phyloP scores from a whole-genome alignment of 495 filamentous ascomycete genomes.

The Sordaria brevicollis region DNA sequence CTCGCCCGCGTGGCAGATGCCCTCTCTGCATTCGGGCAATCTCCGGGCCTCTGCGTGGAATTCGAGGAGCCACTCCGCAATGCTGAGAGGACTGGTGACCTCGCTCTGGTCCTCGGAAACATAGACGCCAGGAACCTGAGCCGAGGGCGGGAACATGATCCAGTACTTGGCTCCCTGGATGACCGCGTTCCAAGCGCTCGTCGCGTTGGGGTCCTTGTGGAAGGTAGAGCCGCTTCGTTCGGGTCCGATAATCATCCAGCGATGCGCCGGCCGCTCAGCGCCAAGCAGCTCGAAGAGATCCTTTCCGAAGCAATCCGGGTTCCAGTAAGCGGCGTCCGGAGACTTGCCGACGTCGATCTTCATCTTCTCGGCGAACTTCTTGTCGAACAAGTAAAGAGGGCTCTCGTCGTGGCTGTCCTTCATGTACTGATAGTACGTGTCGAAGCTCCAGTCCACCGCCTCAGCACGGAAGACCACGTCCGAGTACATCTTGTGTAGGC shows the following conservation, averaged over 20 bases:
- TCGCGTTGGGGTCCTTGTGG: conserved; percentile 67
- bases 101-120: conserved; percentile 89
- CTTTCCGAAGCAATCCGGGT: conserved; percentile 78
- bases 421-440: conserved; percentile 79
- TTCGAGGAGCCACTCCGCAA: conserved; percentile 86
- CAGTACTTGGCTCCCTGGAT: conserved; percentile 90
- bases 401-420: conserved; percentile 72
- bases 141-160: conserved; percentile 74
- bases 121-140: conserved; percentile 68
- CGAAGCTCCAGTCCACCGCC: conserved; percentile 83
- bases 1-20: conserved; percentile 78
- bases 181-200: conserved; percentile 93
- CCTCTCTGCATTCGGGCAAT: conserved; percentile 73
- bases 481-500: conserved; percentile 52
- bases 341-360: conserved; percentile 47
- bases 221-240: conserved; percentile 87
- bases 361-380: conserved; percentile 83
- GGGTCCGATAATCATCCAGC: conserved; percentile 92
- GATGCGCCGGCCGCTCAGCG: conserved; percentile 69
- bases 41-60: conserved; percentile 84
- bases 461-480: conserved; percentile 73
- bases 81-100: conserved; percentile 88
- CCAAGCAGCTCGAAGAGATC: conserved; percentile 83
- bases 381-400: conserved; percentile 89
- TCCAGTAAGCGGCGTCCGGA: conserved; percentile 58